Evolutionary conservation across 2,329 filamentous ascomycete species (phyloP).

Genomic region (Venturia asperata): DNA sequence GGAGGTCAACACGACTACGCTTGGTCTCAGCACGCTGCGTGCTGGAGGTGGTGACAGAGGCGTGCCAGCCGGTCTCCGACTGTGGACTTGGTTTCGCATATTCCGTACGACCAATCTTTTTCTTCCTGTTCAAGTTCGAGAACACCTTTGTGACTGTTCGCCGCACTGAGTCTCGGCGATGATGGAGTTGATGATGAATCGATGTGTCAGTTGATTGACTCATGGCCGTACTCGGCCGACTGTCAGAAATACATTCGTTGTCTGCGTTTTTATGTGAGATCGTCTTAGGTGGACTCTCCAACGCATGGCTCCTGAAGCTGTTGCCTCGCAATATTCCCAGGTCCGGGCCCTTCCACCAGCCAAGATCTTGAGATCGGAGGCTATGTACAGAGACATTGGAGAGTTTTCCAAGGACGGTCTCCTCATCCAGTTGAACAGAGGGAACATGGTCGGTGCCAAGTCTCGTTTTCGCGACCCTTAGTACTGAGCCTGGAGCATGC

Average conservation of each 20-base stretch:
- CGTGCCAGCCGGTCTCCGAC: neutral
- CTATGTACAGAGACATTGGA: slow-evolving; percentile 9
- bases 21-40: neutral
- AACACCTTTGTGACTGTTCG: slow-evolving; percentile 14
- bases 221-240: slow-evolving; percentile 5
- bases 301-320: neutral
- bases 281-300: neutral
- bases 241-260: neutral
- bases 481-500: neutral
- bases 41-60: neutral
- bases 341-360: neutral
- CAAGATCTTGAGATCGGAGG: neutral
- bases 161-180: slow-evolving; percentile 12
- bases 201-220: neutral
- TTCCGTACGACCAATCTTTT: neutral
- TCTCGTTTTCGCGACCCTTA: slow-evolving; percentile 9
- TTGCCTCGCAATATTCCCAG: neutral
- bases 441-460: neutral
- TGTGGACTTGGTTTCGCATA: neutral
- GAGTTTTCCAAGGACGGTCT: neutral
- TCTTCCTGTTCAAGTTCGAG: slow-evolving; percentile 8
- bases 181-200: neutral
- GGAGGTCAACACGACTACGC: neutral
- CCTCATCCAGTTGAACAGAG: neutral
- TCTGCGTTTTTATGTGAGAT: neutral